Conservation (phyloP, 805 yeast species). For the Suhomyces canberraensis region DNA sequence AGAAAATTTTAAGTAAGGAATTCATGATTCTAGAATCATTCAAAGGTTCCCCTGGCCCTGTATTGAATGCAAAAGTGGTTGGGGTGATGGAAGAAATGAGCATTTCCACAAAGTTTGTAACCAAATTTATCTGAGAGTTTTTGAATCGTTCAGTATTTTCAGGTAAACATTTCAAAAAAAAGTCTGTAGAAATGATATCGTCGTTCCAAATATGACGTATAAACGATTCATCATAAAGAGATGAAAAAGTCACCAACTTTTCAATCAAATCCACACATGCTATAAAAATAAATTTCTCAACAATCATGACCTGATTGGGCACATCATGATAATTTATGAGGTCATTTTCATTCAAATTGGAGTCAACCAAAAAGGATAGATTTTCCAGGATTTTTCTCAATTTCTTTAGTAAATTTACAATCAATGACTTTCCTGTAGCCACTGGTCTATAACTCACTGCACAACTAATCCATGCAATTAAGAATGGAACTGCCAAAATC, state of each 20-base stretch:
- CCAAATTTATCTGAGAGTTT: slow-evolving; percentile 45
- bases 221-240: slow-evolving; percentile 21
- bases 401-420: slow-evolving; percentile 13
- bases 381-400: slow-evolving; percentile 16
- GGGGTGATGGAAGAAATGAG: slow-evolving; percentile 41
- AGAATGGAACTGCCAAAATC: slow-evolving; percentile 53
- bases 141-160: slow-evolving; percentile 44
- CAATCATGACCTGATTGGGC: slow-evolving; percentile 27
- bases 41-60: slow-evolving; percentile 5
- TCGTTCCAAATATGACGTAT: slow-evolving; percentile 22
- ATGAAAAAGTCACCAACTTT: slow-evolving; percentile 29
- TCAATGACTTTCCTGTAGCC: slow-evolving; percentile 46
- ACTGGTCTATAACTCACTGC: slow-evolving; percentile 57
- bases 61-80: slow-evolving; percentile 24
- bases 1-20: slow-evolving; percentile 33
- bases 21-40: slow-evolving; percentile 16
- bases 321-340: slow-evolving; percentile 26
- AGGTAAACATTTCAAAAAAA: slow-evolving; percentile 44
- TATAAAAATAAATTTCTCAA: slow-evolving; percentile 50
- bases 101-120: slow-evolving; percentile 53
- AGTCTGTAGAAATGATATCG: slow-evolving; percentile 26
- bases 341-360: slow-evolving; percentile 24
- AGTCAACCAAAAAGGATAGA: slow-evolving; percentile 26
- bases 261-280: slow-evolving; percentile 59
- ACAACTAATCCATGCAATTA: slow-evolving; percentile 55